phyloP scores from a whole-genome alignment of 2,329 filamentous ascomycete genomes.

The Sphaerulina musiva region DNA sequence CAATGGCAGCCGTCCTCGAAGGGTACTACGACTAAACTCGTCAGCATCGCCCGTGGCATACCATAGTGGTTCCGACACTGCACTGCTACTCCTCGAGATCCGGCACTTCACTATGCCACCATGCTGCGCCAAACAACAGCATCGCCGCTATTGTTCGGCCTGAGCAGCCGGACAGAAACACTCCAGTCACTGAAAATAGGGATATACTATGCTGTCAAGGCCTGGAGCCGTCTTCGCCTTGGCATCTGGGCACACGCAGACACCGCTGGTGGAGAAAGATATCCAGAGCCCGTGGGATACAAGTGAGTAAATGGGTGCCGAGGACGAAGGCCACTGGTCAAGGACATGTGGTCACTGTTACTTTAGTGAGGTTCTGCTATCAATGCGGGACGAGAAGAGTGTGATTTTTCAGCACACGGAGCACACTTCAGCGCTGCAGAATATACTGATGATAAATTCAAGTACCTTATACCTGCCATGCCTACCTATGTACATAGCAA shows the following conservation, averaged over 20 bases:
- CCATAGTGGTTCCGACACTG: too few species aligned
- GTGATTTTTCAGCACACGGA: too few species aligned
- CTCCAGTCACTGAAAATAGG: not conserved
- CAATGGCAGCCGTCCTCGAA: too few species aligned
- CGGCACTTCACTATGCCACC: too few species aligned
- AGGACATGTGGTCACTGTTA: not conserved
- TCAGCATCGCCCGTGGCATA: too few species aligned
- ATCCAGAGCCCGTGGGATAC: slow-evolving; percentile 4
- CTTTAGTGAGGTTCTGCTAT: not conserved
- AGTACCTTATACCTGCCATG: too few species aligned
- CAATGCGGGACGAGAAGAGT: not conserved
- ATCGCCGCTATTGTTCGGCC: not conserved
- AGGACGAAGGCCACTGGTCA: not conserved
- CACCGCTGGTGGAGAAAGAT: not conserved
- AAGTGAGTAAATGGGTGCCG: not conserved
- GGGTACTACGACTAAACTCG: too few species aligned
- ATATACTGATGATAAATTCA: too few species aligned
- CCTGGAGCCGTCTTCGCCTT: slow-evolving; percentile 1
- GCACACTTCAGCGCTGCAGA: too few species aligned
- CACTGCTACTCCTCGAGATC: too few species aligned
- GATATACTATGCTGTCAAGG: not conserved
- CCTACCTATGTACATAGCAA: too few species aligned
- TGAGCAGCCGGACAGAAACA: not conserved
- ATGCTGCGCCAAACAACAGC: too few species aligned
- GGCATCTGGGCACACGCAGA: not conserved